Evolutionary conservation across 345 rosid genomes (phyloP).

Genomic region (Melastoma malabathricum): DNA sequence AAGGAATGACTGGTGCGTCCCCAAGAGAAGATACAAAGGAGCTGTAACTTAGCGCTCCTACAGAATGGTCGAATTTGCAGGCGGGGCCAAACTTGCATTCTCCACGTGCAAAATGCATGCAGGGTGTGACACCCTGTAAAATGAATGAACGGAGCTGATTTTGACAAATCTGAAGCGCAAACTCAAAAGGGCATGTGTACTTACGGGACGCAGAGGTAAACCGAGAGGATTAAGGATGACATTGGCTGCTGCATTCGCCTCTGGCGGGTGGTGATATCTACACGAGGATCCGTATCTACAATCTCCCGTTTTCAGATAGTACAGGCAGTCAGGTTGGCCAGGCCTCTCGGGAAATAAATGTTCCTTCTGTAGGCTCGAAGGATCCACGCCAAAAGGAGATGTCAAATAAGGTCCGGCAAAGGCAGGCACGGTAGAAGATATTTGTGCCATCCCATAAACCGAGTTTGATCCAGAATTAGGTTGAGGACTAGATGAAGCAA

Average conservation of each 20-base stretch:
- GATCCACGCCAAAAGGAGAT: constrained; percentile 27
- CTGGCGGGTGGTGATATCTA: constrained; percentile 85
- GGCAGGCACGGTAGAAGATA: constrained; percentile 54
- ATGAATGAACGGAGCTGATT: neutral
- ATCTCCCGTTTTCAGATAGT: constrained; percentile 75
- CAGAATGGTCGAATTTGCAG: constrained; percentile 77
- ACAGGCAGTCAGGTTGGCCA: constrained; percentile 78
- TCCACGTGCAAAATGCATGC: constrained; percentile 49
- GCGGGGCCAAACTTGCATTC: constrained; percentile 58
- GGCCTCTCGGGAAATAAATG: constrained; percentile 68
- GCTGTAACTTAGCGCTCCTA: constrained; percentile 45
- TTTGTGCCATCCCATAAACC: constrained; percentile 38
- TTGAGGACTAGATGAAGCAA: constrained; percentile 46
- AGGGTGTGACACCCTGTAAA: constrained; percentile 50
- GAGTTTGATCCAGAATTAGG: constrained; percentile 44
- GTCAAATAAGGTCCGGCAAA: constrained; percentile 48
- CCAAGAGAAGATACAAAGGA: constrained; percentile 69
- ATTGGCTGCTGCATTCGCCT: constrained; percentile 27
- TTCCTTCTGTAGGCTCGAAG: constrained; percentile 51
- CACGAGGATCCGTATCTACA: constrained; percentile 82
- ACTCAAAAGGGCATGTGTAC: constrained; percentile 8
- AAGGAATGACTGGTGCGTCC: constrained; percentile 59
- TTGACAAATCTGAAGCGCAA: no score
- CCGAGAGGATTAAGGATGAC: constrained; percentile 49
- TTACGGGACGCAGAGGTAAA: constrained; percentile 79